Percentiles rank a stretch among this genome's conserved stretches.
phyloP scores from a whole-genome alignment of 2,329 filamentous ascomycete genomes.

The Scortechinia acanthostroma region DNA sequence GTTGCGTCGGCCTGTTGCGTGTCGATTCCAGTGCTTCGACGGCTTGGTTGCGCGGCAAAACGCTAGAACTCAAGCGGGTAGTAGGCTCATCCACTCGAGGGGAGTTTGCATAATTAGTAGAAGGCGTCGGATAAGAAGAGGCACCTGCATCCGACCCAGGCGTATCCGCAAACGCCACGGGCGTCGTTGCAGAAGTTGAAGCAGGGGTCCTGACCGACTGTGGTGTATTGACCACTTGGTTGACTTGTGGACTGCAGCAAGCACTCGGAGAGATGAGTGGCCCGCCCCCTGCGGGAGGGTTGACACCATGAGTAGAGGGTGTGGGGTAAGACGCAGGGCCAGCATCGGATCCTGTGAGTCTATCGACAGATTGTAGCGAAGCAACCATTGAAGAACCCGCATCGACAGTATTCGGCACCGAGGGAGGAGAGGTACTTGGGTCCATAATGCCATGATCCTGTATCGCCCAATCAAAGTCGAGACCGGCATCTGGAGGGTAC shows the following conservation, averaged over 20 bases:
- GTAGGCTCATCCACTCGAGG: neutral
- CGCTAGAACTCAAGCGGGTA: neutral
- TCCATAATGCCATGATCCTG: too few relatives aligned
- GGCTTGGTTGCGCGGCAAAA: neutral
- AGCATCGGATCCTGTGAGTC: too few relatives aligned
- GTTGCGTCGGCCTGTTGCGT: neutral
- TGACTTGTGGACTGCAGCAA: too few relatives aligned
- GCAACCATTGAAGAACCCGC: too few relatives aligned
- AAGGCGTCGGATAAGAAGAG: neutral
- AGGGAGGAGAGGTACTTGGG: neutral
- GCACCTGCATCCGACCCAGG: neutral
- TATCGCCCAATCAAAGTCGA: neutral
- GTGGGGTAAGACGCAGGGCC: too few relatives aligned
- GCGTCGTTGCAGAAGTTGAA: neutral
- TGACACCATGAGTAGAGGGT: too few relatives aligned
- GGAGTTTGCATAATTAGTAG: neutral
- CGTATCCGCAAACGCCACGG: neutral
- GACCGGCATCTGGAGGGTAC: neutral
- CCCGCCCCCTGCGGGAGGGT: too few relatives aligned
- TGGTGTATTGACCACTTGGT: too few relatives aligned
- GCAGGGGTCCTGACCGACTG: neutral
- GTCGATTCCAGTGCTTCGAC: neutral
- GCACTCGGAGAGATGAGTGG: too few relatives aligned
- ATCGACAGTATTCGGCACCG: neutral
- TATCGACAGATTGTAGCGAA: too few relatives aligned